These are phyloP conservation scores for Thielaviopsis musarum DNA, from an alignment of 2,329 filamentous ascomycete genomes.

Conservation along the genomic window DNA sequence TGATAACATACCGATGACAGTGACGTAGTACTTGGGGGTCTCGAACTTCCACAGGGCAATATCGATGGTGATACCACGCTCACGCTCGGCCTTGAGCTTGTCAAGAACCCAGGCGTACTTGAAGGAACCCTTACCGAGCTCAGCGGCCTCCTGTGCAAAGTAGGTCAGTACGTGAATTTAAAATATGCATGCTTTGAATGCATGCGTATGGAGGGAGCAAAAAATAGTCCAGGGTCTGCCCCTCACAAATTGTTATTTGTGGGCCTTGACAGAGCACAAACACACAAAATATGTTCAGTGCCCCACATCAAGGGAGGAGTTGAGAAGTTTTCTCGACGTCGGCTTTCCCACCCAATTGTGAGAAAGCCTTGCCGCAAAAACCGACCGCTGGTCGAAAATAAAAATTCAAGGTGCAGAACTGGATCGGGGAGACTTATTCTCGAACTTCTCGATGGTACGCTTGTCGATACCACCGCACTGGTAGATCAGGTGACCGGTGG, in stretches of 20 bases:
- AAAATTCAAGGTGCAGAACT: slow-evolving; percentile 14
- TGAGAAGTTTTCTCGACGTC: slow-evolving; percentile 10
- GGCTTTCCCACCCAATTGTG: slow-evolving; percentile 3
- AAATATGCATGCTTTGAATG: slow-evolving; percentile 1
- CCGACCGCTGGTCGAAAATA: background rate
- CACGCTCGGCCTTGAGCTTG: slow-evolving; percentile 99
- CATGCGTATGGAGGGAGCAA: background rate
- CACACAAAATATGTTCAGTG: slow-evolving; percentile 10
- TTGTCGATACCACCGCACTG: slow-evolving; percentile 99
- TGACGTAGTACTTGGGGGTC: slow-evolving; percentile 94
- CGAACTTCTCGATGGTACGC: slow-evolving; percentile 99
- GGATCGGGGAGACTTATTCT: slow-evolving; percentile 52
- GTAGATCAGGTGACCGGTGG: slow-evolving; percentile 95
- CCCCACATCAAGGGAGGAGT: background rate
- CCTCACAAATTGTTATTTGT: background rate
- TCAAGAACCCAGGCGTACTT: slow-evolving; percentile 99
- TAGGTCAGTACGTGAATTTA: slow-evolving; percentile 12
- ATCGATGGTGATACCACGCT: slow-evolving; percentile 99
- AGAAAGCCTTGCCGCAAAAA: background rate
- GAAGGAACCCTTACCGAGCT: slow-evolving; percentile 99
- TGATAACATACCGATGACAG: slow-evolving; percentile 69
- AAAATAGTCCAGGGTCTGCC: background rate
- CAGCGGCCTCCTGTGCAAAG: slow-evolving; percentile 69
- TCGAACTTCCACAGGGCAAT: slow-evolving; percentile 99
- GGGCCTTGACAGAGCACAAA: background rate